phyloP scores from a whole-genome alignment of 805 yeast species.

The Lachancea waltii region DNA sequence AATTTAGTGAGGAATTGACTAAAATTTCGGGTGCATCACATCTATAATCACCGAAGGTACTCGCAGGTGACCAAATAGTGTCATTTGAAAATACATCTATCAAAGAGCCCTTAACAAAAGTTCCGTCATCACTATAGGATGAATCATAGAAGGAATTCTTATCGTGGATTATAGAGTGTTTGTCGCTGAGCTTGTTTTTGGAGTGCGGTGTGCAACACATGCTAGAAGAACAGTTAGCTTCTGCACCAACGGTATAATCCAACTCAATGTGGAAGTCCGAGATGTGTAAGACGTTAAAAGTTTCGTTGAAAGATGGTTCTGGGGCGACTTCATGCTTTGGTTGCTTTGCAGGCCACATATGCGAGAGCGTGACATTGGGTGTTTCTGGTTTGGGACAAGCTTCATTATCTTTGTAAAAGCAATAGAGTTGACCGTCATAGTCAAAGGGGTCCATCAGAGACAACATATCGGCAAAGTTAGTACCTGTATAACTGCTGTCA shows the following conservation, averaged over 20 bases:
- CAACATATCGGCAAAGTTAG: constrained; percentile 47
- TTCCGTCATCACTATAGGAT: constrained; percentile 25
- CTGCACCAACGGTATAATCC: constrained; percentile 48
- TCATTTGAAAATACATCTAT: constrained; percentile 20
- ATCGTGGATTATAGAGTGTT: constrained; percentile 13
- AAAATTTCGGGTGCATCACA: constrained; percentile 64
- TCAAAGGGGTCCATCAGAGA: constrained; percentile 46
- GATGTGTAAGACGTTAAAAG: constrained; percentile 55
- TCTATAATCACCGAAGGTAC: constrained; percentile 51
- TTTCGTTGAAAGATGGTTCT: constrained; percentile 39
- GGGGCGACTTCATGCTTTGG: constrained; percentile 39
- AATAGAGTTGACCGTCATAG: constrained; percentile 54
- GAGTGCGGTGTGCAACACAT: constrained; percentile 59
- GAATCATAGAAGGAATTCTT: constrained; percentile 30
- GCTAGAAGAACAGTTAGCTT: constrained; percentile 48
- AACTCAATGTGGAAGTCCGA: constrained; percentile 61
- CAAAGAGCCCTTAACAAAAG: constrained; percentile 28
- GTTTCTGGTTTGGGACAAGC: constrained; percentile 49
- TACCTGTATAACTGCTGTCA: constrained; percentile 33
- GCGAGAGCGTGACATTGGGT: constrained; percentile 41
- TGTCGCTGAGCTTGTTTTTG: constrained; percentile 34
- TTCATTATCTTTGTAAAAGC: constrained; percentile 42
- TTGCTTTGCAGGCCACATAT: constrained; percentile 42
- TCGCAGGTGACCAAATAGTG: constrained; percentile 45
- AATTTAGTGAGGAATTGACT: constrained; percentile 49